Evolutionary conservation across 352 stramenopile genomes (phyloP).

Genomic region (Globisporangium cylindrosporum): DNA sequence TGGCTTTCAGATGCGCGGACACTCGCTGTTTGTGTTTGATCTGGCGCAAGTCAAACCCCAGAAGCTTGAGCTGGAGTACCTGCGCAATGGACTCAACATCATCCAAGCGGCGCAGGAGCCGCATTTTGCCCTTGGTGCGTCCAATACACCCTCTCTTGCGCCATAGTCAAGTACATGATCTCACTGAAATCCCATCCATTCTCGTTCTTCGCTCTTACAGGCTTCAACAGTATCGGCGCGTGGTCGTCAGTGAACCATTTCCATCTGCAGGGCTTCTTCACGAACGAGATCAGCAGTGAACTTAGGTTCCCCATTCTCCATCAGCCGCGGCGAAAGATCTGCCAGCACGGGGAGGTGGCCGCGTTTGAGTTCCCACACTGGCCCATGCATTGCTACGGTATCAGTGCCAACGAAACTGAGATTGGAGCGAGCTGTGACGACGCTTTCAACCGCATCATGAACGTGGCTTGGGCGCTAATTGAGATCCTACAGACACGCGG

Average conservation of each 20-base stretch:
- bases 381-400: conserved; percentile 42
- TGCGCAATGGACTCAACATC: conserved; percentile 27
- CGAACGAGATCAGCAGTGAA: conserved; percentile 17
- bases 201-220: conserved; percentile 16
- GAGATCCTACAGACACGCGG: conserved; percentile 29
- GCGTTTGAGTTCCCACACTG: conserved; percentile 31
- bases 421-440: no score
- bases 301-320: conserved; percentile 37
- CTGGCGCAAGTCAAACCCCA: conserved; percentile 33
- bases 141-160: neutral
- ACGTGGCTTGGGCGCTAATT: conserved; percentile 40
- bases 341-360: conserved; percentile 15
- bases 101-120: conserved; percentile 20
- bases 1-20: conserved; percentile 43
- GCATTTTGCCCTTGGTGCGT: conserved; percentile 50
- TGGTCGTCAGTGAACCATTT: conserved; percentile 82
- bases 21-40: conserved; percentile 60
- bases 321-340: conserved; percentile 35
- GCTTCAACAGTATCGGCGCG: conserved; percentile 71
- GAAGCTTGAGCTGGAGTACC: conserved; percentile 29
- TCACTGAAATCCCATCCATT: neutral
- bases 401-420: conserved; percentile 19
- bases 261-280: conserved; percentile 68
- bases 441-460: conserved; percentile 12
- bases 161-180: neutral